These are phyloP conservation scores for Neofusicoccum laricinum DNA, from an alignment of 2,329 filamentous ascomycete species.

Conservation along the genomic window DNA sequence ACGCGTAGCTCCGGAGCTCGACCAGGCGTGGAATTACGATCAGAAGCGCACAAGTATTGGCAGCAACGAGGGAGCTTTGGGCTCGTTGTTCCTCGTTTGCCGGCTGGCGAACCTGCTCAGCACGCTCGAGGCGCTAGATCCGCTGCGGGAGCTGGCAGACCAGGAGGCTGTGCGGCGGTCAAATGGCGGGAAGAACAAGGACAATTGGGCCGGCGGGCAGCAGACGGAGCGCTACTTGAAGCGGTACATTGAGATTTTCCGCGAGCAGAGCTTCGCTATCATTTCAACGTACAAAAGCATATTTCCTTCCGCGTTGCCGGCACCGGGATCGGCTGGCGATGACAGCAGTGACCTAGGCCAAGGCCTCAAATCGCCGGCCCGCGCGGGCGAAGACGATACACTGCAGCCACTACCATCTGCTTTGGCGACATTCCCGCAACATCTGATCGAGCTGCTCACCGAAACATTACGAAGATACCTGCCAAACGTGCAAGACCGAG, in stretches of 20 bases:
- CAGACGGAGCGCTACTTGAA: conserved; percentile 95
- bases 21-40: conserved; percentile 39
- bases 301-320: conserved; percentile 61
- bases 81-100: conserved; percentile 83
- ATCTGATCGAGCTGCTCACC: conserved; percentile 77
- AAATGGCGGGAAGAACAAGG: conserved; percentile 29
- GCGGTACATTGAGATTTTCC: conserved; percentile 93
- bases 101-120: conserved; percentile 74
- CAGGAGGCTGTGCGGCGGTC: conserved; percentile 63
- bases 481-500: conserved; percentile 75
- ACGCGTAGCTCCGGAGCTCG: conserved; percentile 78
- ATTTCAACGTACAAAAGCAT: conserved; percentile 93
- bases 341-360: neutral
- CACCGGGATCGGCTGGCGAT: conserved; percentile 26
- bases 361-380: conserved; percentile 12
- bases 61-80: conserved; percentile 63
- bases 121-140: conserved; percentile 79
- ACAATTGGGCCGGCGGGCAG: conserved; percentile 67
- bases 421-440: conserved; percentile 77
- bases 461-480: conserved; percentile 74
- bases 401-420: conserved; percentile 66
- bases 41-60: conserved; percentile 23
- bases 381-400: conserved; percentile 27
- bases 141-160: conserved; percentile 83
- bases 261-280: conserved; percentile 94